Conservation (phyloP, 176 grass and related monocot species). For the Zoysia pacifica region DNA sequence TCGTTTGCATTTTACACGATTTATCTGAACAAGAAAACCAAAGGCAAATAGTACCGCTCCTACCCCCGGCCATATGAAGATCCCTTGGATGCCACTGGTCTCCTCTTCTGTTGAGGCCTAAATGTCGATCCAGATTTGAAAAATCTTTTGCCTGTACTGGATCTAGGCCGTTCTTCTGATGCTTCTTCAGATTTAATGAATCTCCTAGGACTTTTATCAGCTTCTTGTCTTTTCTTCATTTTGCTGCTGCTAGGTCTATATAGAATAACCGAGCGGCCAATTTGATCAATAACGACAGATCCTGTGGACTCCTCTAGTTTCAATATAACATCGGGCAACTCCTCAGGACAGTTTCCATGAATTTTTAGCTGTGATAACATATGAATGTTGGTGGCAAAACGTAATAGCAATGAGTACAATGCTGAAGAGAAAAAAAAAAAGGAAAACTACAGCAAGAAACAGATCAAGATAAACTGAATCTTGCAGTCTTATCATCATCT, state of each 20-base stretch:
- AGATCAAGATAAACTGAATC: background rate
- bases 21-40: background rate
- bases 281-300: conserved; percentile 69
- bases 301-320: conserved; percentile 90
- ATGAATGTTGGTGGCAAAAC: conserved; percentile 24
- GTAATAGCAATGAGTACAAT: conserved; percentile 11
- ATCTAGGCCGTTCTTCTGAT: conserved; percentile 44
- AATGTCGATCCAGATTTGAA: conserved; percentile 41
- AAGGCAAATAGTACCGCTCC: background rate
- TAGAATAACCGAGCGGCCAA: conserved; percentile 84
- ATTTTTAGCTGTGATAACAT: conserved; percentile 75
- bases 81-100: conserved; percentile 35
- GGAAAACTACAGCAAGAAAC: background rate
- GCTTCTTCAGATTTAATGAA: conserved; percentile 41
- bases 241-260: conserved; percentile 91
- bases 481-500: background rate
- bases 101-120: conserved; percentile 44
- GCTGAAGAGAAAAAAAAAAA: background rate
- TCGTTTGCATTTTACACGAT: conserved; percentile 36
- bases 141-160: conserved; percentile 32
- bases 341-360: conserved; percentile 77
- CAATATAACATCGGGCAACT: conserved; percentile 65
- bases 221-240: conserved; percentile 68
- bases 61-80: conserved; percentile 37
- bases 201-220: conserved; percentile 37